Evolutionary conservation across 345 rosid species (phyloP).

Genomic region (Abelmoschus esculentus): DNA sequence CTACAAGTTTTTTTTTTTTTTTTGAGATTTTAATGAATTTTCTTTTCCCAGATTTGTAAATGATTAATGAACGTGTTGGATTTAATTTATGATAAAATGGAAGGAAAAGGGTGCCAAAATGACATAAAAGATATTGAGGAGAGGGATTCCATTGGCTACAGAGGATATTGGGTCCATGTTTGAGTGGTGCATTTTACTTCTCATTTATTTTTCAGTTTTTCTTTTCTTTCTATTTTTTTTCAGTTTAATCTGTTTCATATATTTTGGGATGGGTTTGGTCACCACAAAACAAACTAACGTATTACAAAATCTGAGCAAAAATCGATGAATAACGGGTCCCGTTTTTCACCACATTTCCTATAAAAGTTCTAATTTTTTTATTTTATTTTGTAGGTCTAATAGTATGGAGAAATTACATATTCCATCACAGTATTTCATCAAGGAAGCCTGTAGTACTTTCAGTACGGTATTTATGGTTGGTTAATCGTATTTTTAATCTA

Average conservation of each 20-base stretch:
- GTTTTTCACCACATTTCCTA: neutral
- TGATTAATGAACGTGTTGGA: neutral
- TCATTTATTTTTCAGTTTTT: neutral
- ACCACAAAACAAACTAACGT: constrained; percentile 3
- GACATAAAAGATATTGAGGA: constrained; percentile 41
- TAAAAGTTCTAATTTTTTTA: too few relatives aligned
- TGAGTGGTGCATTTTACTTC: constrained; percentile 40
- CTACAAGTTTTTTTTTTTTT: neutral
- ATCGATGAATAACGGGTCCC: constrained; percentile 1
- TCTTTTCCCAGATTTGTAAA: neutral
- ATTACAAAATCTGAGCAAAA: neutral
- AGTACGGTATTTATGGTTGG: too few relatives aligned
- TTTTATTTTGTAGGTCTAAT: too few relatives aligned
- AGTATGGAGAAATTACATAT: too few relatives aligned
- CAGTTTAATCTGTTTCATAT: too few relatives aligned
- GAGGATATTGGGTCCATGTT: constrained; percentile 38
- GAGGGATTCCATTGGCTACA: constrained; percentile 45
- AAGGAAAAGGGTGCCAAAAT: constrained; percentile 6
- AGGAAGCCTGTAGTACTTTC: too few relatives aligned
- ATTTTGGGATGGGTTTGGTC: constrained; percentile 1
- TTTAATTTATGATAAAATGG: neutral
- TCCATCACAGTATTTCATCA: too few relatives aligned
- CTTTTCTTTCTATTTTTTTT: too few relatives aligned
- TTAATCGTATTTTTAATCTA: too few relatives aligned
- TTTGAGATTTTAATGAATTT: neutral